Evolutionary conservation across 768 basidiomycete genomes (phyloP).

Genomic region (Boletus insuetus): DNA sequence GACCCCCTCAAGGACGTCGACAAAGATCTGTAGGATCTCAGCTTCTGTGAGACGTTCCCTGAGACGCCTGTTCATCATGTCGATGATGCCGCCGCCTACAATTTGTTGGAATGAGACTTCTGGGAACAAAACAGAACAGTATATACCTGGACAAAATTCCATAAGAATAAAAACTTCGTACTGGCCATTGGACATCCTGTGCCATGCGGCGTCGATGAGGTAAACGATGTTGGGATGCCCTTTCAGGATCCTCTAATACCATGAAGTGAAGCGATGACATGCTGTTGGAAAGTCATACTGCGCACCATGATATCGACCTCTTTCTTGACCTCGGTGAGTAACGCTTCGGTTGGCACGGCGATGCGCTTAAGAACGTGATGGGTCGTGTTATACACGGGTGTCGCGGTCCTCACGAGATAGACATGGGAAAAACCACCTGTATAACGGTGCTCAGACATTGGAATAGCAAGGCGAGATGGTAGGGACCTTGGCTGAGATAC

Average conservation of each 20-base stretch:
- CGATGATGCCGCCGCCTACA: slow-evolving; percentile 94
- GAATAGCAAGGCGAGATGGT: slow-evolving; percentile 3
- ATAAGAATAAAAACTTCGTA: slow-evolving; percentile 98
- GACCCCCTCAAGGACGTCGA: slow-evolving; percentile 95
- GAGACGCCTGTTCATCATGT: slow-evolving; percentile 98
- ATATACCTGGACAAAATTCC: slow-evolving; percentile 90
- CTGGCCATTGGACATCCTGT: slow-evolving; percentile 74
- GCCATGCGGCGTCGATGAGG: slow-evolving; percentile 93
- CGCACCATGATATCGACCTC: slow-evolving; percentile 99
- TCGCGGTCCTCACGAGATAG: slow-evolving; percentile 86
- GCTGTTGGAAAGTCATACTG: slow-evolving; percentile 9
- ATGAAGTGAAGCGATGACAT: slow-evolving; percentile 28
- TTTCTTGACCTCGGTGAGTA: slow-evolving; percentile 91
- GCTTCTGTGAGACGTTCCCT: slow-evolving; percentile 92
- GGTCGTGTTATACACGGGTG: slow-evolving; percentile 86
- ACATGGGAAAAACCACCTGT: slow-evolving; percentile 97
- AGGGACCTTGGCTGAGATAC: slow-evolving; percentile 89
- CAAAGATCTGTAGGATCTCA: slow-evolving; percentile 97
- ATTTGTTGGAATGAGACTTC: slow-evolving; percentile 9
- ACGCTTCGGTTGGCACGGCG: slow-evolving; percentile 83
- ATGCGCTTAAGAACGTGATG: slow-evolving; percentile 98
- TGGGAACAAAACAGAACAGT: neutral
- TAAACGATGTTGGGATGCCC: slow-evolving; percentile 95
- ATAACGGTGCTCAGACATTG: slow-evolving; percentile 15
- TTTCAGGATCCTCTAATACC: slow-evolving; percentile 74